Base-by-base conservation (phyloP, 2,329 filamentous ascomycete species). In the Zasmidium angulare region DNA sequence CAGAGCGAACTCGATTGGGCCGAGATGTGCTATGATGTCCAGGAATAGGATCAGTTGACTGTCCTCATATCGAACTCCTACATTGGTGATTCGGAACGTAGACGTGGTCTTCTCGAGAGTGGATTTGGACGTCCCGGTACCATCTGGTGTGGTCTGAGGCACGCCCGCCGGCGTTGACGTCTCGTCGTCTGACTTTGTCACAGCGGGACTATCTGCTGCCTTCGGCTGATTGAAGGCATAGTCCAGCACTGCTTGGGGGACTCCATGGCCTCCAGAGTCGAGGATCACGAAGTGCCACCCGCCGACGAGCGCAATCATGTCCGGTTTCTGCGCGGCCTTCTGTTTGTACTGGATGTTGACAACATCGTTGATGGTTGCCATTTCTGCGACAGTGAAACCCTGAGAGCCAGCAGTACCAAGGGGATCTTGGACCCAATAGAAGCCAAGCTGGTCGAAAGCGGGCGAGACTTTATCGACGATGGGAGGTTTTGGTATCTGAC, bases 401-500 rank as follows among this genome's bases (percentile, higher is more conserved):
- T n/a, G n/a, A n/a, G n/a, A n/a, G 17, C 55, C 55, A n/a, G n/a
- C 20, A 24, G 46, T 53, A 2, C 19, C 10, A 1, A 52, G 22
- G 6, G 49, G 49, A 23, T 57, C 55, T 9, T 57, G 55, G 17
- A 57, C 40, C 55, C 55, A 57, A 22, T 46, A 26, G 21, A 57
- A 57, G 1, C 31, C 21, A 20, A 57, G 1, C 17, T 53, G 31
- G 24, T 53, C 55, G 55, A 57, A 57, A 14, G 53, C 24, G 17
- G 55, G 55, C 36, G 46, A 20, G 12, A 57, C 53, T 29, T 52
- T 52, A 17, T 40, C 55, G 2, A 57, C 55, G 3, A 57, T 40
- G 12, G 55, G 55, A 17, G 55, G 55, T 7, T 57, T 50, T 20
- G 55, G 55, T 10, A 57, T 57, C 55, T 52, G 23, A 12, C 48